Evolutionary conservation across 148 eudicot genomes (phyloP).

Genomic region (Diospyros lotus): DNA sequence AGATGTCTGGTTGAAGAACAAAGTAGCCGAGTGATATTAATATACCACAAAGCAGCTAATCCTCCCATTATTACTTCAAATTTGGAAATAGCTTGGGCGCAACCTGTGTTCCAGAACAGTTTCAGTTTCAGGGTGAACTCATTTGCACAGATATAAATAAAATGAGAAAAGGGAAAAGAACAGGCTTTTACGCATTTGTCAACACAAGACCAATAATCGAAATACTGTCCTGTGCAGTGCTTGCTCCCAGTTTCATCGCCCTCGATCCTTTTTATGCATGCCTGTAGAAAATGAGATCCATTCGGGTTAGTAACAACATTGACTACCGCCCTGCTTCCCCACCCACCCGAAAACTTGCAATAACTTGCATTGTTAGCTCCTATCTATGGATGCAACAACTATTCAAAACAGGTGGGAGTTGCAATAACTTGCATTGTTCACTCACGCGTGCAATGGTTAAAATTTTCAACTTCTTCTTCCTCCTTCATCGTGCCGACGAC

Average conservation of each 20-base stretch:
- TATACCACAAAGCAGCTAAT: neutral
- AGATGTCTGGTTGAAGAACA: conserved; percentile 4
- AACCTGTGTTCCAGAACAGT: conserved; percentile 7
- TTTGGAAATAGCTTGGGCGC: conserved; percentile 11
- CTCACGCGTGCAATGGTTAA: too few species aligned
- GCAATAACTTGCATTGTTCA: too few species aligned
- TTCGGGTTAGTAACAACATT: neutral
- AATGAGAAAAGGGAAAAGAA: neutral
- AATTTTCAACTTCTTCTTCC: too few species aligned
- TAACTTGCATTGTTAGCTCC: too few species aligned
- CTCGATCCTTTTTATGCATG: conserved; percentile 11
- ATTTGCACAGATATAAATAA: neutral
- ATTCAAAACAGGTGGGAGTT: too few species aligned
- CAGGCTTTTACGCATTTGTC: conserved; percentile 16
- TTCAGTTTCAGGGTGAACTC: neutral
- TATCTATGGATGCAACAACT: too few species aligned
- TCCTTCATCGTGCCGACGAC: too few species aligned
- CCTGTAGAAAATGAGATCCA: neutral
- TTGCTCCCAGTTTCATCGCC: conserved; percentile 17
- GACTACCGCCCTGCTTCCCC: neutral
- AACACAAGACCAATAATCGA: conserved; percentile 21
- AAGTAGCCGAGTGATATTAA: neutral
- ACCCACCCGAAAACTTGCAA: too few species aligned
- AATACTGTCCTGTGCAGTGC: conserved; percentile 23
- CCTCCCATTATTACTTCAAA: conserved; percentile 1